These are phyloP conservation scores for Triticum turgidum DNA, from an alignment of 176 grass and related monocot genomes.

Conservation along the genomic window DNA sequence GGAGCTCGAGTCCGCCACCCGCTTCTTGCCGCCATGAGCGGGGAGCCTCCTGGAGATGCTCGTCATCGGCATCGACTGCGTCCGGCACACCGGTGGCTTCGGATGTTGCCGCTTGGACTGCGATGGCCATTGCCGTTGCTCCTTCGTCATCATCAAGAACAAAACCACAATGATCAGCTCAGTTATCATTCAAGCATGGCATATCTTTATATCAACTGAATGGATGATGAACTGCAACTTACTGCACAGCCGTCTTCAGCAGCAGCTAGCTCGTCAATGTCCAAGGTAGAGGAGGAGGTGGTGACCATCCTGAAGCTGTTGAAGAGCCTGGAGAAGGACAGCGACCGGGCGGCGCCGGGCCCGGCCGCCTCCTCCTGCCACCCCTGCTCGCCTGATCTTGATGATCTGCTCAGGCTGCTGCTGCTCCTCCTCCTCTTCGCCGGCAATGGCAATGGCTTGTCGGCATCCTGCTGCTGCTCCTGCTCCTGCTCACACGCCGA, in stretches of 20 bases:
- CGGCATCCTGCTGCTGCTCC: not conserved
- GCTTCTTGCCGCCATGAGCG: not conserved
- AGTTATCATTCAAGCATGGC: too few species aligned
- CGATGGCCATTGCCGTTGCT: too few species aligned
- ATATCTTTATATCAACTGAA: too few species aligned
- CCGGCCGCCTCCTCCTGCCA: not conserved
- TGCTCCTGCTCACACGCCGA: slow-evolving; percentile 20
- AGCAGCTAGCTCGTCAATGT: not conserved
- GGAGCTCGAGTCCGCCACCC: slow-evolving; percentile 41
- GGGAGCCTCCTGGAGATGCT: slow-evolving; percentile 5
- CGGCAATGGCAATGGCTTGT: not conserved
- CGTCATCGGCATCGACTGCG: slow-evolving; percentile 35
- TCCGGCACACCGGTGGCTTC: slow-evolving; percentile 10
- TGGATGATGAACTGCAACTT: too few species aligned
- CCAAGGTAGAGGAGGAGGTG: not conserved
- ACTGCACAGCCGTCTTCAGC: not conserved
- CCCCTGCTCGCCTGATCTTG: not conserved
- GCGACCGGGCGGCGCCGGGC: not conserved
- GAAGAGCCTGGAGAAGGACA: slow-evolving; percentile 53
- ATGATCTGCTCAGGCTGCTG: slow-evolving; percentile 34
- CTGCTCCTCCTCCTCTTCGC: slow-evolving; percentile 28
- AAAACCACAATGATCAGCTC: too few species aligned
- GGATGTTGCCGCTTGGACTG: too few species aligned
- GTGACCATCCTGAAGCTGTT: slow-evolving; percentile 36
- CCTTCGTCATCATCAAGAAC: too few species aligned